A percentile compares a stretch with the other conserved stretches of the same genome.
Evolutionary conservation across 768 basidiomycete species (phyloP).

Genomic region (Lactarius evosmus): DNA sequence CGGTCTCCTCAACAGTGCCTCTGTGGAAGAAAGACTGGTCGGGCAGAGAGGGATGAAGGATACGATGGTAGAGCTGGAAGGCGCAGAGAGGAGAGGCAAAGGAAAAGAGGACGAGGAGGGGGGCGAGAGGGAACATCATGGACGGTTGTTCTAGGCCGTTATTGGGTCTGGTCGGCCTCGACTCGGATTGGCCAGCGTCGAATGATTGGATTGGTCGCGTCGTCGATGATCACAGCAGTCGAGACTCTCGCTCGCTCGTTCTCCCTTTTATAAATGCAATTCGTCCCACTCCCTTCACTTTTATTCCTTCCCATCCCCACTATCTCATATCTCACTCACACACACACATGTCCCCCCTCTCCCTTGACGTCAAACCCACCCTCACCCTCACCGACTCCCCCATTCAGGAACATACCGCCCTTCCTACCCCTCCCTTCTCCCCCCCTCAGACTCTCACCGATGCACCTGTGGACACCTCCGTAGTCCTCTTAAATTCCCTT

Average conservation of each 20-base stretch:
- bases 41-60: conserved; percentile 47
- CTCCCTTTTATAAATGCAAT: conserved; percentile 13
- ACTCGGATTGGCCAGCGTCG: conserved; percentile 30
- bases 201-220: neutral
- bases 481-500: conserved; percentile 59
- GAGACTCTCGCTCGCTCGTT: conserved; percentile 20
- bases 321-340: conserved; percentile 6
- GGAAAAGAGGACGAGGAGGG: conserved; percentile 28
- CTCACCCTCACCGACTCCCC: conserved; percentile 27
- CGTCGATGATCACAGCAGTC: neutral
- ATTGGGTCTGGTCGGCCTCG: conserved; percentile 25
- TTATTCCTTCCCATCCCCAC: conserved; percentile 8
- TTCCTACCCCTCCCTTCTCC: conserved; percentile 36
- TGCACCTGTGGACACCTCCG: conserved; percentile 37
- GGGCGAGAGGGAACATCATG: conserved; percentile 23
- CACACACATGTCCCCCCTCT: conserved; percentile 19
- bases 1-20: conserved; percentile 37
- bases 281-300: neutral
- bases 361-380: conserved; percentile 27
- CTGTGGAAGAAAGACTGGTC: conserved; percentile 41
- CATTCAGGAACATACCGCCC: conserved; percentile 26
- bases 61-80: conserved; percentile 47
- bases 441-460: conserved; percentile 29
- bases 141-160: conserved; percentile 29
- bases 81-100: conserved; percentile 27